These are phyloP conservation scores for Trichoderma cornu-damae DNA, from an alignment of 2,329 filamentous ascomycete genomes.

Conservation along the genomic window DNA sequence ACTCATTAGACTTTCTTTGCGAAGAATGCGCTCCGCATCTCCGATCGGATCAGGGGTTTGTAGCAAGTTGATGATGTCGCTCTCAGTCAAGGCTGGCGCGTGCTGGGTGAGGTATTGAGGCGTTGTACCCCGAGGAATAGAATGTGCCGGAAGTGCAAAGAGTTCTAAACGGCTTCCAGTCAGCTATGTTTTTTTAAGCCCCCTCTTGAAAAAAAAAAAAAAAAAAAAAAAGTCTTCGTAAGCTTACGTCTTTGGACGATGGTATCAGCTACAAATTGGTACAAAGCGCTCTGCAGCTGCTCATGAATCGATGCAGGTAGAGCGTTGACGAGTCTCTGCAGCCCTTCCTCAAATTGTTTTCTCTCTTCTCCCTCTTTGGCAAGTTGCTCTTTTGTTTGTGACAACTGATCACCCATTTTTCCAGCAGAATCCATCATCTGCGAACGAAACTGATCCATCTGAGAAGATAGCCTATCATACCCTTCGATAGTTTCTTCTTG, in stretches of 20 bases:
- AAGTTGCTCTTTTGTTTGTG: background rate
- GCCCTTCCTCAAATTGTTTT: slow-evolving; percentile 3
- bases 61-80: background rate
- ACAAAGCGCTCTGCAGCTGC: slow-evolving; percentile 4
- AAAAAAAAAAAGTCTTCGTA: background rate
- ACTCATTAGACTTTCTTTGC: slow-evolving; percentile 16
- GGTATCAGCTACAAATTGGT: slow-evolving; percentile 10
- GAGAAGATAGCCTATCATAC: background rate
- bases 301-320: slow-evolving; percentile 1
- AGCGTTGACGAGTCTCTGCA: background rate
- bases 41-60: background rate
- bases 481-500: slow-evolving; percentile 2
- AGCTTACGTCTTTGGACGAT: slow-evolving; percentile 3
- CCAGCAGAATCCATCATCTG: slow-evolving; percentile 4
- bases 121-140: background rate
- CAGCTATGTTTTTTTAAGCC: background rate
- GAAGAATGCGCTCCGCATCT: slow-evolving; percentile 11
- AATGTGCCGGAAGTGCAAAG: background rate
- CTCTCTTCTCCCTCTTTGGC: slow-evolving; percentile 8
- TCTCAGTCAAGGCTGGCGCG: background rate
- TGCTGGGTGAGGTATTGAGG: background rate
- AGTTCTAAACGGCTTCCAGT: background rate
- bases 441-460: slow-evolving; percentile 1
- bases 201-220: too few relatives aligned
- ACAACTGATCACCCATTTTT: background rate